phyloP scores from a whole-genome alignment of 352 stramenopile genomes.

The Phytophthora vignae region DNA sequence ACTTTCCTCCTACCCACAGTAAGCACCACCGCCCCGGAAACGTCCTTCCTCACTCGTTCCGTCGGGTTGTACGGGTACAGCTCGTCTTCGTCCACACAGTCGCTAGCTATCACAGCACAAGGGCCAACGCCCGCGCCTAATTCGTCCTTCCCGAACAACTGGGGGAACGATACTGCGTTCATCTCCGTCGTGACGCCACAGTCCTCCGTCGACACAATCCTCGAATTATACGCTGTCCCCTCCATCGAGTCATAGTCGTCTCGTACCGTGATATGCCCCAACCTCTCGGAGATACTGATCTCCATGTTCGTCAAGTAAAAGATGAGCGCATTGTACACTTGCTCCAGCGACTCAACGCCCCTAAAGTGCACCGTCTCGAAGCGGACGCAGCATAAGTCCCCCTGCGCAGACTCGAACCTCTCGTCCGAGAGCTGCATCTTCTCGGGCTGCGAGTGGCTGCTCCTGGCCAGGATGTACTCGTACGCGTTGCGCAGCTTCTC shows the following conservation, averaged over 20 bases:
- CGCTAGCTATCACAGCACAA: constrained; percentile 31
- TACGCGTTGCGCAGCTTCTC: constrained; percentile 36
- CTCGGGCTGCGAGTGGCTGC: constrained; percentile 32
- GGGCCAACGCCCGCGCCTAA: constrained; percentile 10
- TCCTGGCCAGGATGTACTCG: constrained; percentile 40
- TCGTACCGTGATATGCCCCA: constrained; percentile 48
- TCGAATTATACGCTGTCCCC: constrained; percentile 34
- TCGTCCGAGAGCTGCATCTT: constrained; percentile 44
- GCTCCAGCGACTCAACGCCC: constrained; percentile 38
- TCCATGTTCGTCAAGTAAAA: constrained; percentile 54
- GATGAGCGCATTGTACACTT: constrained; percentile 50
- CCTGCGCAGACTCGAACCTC: constrained; percentile 27
- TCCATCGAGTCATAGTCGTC: constrained; percentile 52
- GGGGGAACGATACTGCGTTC: constrained; percentile 38
- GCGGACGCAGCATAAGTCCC: constrained; percentile 36
- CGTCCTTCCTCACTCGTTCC: constrained; percentile 44
- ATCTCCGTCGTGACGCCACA: constrained; percentile 40
- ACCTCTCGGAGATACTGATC: constrained; percentile 49
- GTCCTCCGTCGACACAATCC: constrained; percentile 33
- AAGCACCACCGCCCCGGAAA: constrained; percentile 34
- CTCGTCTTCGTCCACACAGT: constrained; percentile 51
- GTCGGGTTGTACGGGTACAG: constrained; percentile 45
- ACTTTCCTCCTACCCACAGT: constrained; percentile 21
- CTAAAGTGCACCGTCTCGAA: constrained; percentile 50
- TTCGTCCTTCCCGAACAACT: constrained; percentile 36